Conservation (phyloP, 495 filamentous ascomycete species). For the Lasiosphaeria miniovina region DNA sequence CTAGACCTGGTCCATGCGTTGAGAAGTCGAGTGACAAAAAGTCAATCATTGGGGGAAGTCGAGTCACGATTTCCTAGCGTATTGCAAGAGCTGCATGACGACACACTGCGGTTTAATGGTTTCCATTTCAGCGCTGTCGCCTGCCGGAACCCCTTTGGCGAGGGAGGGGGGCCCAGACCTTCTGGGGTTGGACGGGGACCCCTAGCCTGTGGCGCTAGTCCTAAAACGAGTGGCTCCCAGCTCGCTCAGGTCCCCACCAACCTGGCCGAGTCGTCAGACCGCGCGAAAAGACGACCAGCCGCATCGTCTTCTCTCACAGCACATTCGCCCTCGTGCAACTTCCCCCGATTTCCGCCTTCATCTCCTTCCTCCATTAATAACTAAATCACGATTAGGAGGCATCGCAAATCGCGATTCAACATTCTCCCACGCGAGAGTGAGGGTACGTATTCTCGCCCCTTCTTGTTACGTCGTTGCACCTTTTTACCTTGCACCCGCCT, state of each 20-base stretch:
- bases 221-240: slow-evolving; percentile 14
- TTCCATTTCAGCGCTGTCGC: neutral
- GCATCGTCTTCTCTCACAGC: slow-evolving; percentile 19
- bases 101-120: neutral
- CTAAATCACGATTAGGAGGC: slow-evolving; percentile 13
- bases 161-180: slow-evolving; percentile 1
- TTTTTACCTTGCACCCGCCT: neutral
- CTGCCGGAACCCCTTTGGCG: neutral
- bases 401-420: slow-evolving; percentile 14
- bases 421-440: slow-evolving; percentile 15
- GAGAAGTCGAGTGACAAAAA: neutral
- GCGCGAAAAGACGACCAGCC: slow-evolving; percentile 29
- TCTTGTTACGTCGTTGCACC: neutral
- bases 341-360: slow-evolving; percentile 8
- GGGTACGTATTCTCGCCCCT: slow-evolving; percentile 18
- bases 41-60: neutral
- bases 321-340: slow-evolving; percentile 15
- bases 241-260: slow-evolving; percentile 24
- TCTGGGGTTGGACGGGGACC: neutral
- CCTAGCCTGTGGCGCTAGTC: slow-evolving; percentile 16
- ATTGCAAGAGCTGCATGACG: neutral
- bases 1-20: neutral
- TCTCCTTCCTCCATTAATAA: slow-evolving; percentile 7
- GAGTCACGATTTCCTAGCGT: neutral
- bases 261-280: slow-evolving; percentile 26